Evolutionary conservation across 139 green algal genomes (phyloP).

Genomic region (Chlamydomonas urium): DNA sequence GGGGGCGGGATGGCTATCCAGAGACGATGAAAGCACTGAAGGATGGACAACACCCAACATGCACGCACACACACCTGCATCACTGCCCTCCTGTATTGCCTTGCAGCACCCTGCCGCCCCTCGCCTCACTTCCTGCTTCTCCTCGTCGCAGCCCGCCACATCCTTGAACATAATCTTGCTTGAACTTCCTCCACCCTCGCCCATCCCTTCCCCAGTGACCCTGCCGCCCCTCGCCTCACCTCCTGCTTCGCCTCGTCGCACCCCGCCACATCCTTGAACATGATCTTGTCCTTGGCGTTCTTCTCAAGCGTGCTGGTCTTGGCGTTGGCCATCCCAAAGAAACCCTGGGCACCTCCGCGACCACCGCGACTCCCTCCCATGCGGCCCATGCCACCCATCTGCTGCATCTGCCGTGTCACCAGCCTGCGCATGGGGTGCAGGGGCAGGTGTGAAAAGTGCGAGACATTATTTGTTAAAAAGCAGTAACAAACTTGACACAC

Average conservation of each 20-base stretch:
- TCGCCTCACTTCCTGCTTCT: conserved; percentile 79
- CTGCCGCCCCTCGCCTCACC: too few species aligned
- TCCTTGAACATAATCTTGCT: conserved; percentile 65
- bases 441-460: not conserved
- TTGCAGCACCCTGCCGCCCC: too few species aligned
- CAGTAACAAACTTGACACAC: too few species aligned
- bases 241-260: conserved; percentile 91
- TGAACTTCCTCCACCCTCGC: too few species aligned
- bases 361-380: conserved; percentile 56
- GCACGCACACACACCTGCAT: too few species aligned
- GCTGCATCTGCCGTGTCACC: conserved; percentile 43
- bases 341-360: conserved; percentile 41
- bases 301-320: conserved; percentile 73
- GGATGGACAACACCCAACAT: too few species aligned
- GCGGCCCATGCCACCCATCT: conserved; percentile 56
- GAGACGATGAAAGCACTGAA: too few species aligned
- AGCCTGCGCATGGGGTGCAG: conserved; percentile 17
- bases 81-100: too few species aligned
- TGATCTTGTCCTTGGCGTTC: conserved; percentile 73
- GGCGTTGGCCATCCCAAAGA: conserved; percentile 78
- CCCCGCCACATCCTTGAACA: conserved; percentile 81
- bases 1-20: too few species aligned
- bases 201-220: too few species aligned
- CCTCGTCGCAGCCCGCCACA: conserved; percentile 95
- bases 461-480: too few species aligned